A percentile compares a stretch with the other conserved stretches of the same genome.
Conservation (phyloP, 371 early-diverging fungal genomes). For the Syncephalastrum racemosum region DNA sequence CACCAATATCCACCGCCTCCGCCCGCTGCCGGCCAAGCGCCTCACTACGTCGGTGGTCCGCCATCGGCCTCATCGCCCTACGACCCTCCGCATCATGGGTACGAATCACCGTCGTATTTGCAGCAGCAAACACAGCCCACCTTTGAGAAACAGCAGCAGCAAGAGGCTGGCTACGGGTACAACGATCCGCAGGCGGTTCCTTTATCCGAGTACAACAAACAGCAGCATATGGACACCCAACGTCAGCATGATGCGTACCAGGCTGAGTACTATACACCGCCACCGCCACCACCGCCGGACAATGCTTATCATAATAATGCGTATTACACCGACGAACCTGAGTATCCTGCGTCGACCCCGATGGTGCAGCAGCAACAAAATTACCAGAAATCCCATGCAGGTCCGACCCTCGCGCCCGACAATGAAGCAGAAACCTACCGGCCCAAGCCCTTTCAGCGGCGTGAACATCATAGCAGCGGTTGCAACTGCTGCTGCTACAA, state of each 20-base stretch:
- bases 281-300: too few species aligned
- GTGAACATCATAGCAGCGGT: slow-evolving; percentile 8
- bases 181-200: slow-evolving; percentile 22
- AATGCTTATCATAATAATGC: too few species aligned
- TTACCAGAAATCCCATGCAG: slow-evolving; percentile 7
- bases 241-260: slow-evolving; percentile 8
- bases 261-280: neutral
- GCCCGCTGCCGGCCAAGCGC: neutral
- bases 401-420: slow-evolving; percentile 16
- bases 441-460: slow-evolving; percentile 16
- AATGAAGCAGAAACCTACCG: slow-evolving; percentile 21
- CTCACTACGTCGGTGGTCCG: neutral
- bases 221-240: slow-evolving; percentile 10
- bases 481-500: slow-evolving; percentile 27
- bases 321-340: too few species aligned
- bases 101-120: slow-evolving; percentile 6
- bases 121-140: slow-evolving; percentile 8
- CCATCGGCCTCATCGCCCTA: neutral
- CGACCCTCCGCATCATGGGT: slow-evolving; percentile 11
- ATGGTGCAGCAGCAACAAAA: slow-evolving; percentile 1
- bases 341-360: too few species aligned
- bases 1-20: slow-evolving; percentile 22
- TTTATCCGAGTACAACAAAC: slow-evolving; percentile 8
- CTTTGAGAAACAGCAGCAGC: slow-evolving; percentile 8
- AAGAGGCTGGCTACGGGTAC: slow-evolving; percentile 9